Percentiles rank a stretch among this genome's conserved stretches.
Evolutionary conservation across 352 stramenopile genomes (phyloP).

Genomic region (Phytophthora agathidicida): DNA sequence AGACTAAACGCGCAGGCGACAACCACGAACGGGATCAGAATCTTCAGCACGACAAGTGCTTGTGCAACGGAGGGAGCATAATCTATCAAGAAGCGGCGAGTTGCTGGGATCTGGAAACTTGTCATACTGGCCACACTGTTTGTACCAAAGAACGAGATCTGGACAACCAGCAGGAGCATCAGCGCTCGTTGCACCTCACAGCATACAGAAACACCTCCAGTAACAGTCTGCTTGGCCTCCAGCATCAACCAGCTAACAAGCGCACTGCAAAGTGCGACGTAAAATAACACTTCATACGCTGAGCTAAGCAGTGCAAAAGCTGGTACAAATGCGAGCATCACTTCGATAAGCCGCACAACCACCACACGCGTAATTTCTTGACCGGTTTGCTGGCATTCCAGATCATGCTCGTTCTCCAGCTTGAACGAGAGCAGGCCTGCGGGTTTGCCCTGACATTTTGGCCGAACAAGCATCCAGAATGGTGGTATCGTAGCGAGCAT

Average conservation of each 20-base stretch:
- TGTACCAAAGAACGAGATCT: conserved; percentile 87
- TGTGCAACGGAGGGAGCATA: conserved; percentile 67
- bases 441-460: conserved; percentile 10
- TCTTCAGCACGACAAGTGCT: conserved; percentile 71
- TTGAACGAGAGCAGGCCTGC: conserved; percentile 2
- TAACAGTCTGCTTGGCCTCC: conserved; percentile 33
- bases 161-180: conserved; percentile 73
- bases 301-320: conserved; percentile 74
- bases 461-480: conserved; percentile 29
- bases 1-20: conserved; percentile 71
- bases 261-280: conserved; percentile 47
- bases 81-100: conserved; percentile 76
- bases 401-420: conserved; percentile 2
- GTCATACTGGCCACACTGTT: conserved; percentile 85
- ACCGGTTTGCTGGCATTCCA: conserved; percentile 17
- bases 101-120: conserved; percentile 78
- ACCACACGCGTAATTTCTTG: conserved; percentile 1
- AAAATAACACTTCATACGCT: conserved; percentile 83
- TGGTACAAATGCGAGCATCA: conserved; percentile 59
- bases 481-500: conserved; percentile 41
- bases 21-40: conserved; percentile 75
- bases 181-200: conserved; percentile 64
- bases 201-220: background rate
- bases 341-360: conserved; percentile 43
- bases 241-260: conserved; percentile 66